These are phyloP conservation scores for Fusarium nodosum DNA, from an alignment of 2,329 filamentous ascomycete species.

Conservation along the genomic window DNA sequence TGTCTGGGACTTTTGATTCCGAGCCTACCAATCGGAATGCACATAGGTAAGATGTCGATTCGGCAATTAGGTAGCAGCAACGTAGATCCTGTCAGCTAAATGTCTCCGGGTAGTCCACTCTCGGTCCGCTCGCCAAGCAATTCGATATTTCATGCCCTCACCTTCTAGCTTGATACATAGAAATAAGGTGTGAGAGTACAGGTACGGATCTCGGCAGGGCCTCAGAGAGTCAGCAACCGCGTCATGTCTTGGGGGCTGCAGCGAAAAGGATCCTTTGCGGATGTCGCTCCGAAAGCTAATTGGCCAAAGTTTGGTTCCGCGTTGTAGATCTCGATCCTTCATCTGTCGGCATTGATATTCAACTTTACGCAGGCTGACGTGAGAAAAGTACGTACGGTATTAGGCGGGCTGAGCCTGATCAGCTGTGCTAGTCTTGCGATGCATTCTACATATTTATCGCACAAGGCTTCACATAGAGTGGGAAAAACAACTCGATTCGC, in stretches of 20 bases:
- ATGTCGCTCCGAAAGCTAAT: not conserved
- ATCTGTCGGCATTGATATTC: not conserved
- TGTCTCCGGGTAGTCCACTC: not conserved
- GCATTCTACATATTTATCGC: too few species aligned
- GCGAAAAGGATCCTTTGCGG: not conserved
- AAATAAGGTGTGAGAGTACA: not conserved
- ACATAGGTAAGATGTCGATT: not conserved
- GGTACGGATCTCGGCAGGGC: not conserved
- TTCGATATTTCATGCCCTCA: not conserved
- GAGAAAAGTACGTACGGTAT: not conserved
- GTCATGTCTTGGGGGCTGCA: not conserved
- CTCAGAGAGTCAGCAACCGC: not conserved
- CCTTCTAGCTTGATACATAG: too few species aligned
- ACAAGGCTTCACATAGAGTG: not conserved
- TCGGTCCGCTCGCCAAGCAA: not conserved
- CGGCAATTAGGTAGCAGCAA: not conserved
- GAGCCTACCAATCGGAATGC: not conserved
- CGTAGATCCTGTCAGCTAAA: not conserved
- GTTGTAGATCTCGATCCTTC: not conserved
- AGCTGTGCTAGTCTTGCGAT: fast-evolving
- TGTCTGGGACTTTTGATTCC: not conserved
- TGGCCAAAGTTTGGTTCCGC: not conserved
- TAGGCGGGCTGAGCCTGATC: not conserved
- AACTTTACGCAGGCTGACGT: not conserved
- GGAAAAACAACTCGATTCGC: not conserved